These are phyloP conservation scores for Camellia sinensis DNA, from an alignment of 148 eudicot species.

Conservation along the genomic window DNA sequence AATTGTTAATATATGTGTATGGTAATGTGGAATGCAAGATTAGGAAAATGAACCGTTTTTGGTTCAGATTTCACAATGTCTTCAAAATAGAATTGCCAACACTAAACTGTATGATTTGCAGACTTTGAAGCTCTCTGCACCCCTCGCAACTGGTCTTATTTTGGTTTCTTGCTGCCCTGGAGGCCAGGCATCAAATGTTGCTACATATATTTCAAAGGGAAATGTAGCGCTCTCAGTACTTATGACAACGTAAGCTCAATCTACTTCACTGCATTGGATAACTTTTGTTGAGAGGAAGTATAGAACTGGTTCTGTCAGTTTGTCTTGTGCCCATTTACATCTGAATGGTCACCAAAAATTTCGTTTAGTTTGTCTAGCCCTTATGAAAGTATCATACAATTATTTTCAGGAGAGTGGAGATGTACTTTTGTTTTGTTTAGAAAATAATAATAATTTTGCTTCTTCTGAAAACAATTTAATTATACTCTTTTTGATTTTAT, in stretches of 20 bases:
- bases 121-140: slow-evolving; percentile 87
- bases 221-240: slow-evolving; percentile 99
- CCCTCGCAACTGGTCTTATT: slow-evolving; percentile 98
- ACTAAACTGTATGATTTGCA: slow-evolving; percentile 32
- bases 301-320: slow-evolving; percentile 2
- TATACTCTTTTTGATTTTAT: not conserved
- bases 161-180: slow-evolving; percentile 99
- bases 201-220: slow-evolving; percentile 96
- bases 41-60: slow-evolving; percentile 8
- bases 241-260: slow-evolving; percentile 91
- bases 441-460: not conserved
- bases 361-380: not conserved
- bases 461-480: not conserved
- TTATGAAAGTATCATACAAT: not conserved
- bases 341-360: not conserved
- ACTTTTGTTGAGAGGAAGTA: not conserved
- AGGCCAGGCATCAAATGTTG: slow-evolving; percentile 99
- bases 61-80: not conserved
- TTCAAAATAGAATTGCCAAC: slow-evolving; percentile 14
- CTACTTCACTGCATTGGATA: not conserved
- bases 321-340: not conserved
- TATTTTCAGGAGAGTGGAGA: not conserved
- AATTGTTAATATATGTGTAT: not conserved
- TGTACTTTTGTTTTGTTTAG: not conserved
- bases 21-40: not conserved